Evolutionary conservation across 441 rosid genomes (phyloP).

Genomic region (Syzygium syzygioides): DNA sequence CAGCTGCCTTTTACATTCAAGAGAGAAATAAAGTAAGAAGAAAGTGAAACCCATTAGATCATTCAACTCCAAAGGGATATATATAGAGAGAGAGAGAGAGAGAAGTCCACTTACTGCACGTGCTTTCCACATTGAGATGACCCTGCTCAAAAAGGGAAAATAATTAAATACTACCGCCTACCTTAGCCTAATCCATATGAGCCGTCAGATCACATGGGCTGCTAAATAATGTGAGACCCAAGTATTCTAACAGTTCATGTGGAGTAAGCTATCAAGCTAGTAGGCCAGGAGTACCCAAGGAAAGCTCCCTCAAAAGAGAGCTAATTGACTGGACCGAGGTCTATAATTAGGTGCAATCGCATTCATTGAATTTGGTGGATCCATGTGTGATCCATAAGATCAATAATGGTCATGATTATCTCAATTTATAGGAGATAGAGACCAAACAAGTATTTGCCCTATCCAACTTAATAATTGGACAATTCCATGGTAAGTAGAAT

Average conservation of each 20-base stretch:
- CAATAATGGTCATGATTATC: background rate
- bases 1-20: constrained; percentile 46
- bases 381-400: background rate
- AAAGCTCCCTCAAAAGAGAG: background rate
- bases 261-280: fast-evolving
- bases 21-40: background rate
- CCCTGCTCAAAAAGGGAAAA: constrained; percentile 23
- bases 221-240: background rate
- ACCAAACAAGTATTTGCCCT: background rate
- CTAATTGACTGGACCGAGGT: background rate
- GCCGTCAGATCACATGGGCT: background rate
- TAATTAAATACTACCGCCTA: background rate
- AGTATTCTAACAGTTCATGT: background rate
- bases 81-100: background rate
- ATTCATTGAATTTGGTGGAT: background rate
- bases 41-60: background rate
- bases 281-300: too few species aligned
- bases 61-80: background rate
- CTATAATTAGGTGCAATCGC: too few species aligned
- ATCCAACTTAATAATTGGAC: background rate
- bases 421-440: background rate
- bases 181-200: background rate
- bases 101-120: constrained; percentile 25
- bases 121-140: constrained; percentile 57
- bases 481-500: background rate